Evolutionary conservation across 108 stramenopile species (phyloP).

Genomic region (Skeletonema potamos): DNA sequence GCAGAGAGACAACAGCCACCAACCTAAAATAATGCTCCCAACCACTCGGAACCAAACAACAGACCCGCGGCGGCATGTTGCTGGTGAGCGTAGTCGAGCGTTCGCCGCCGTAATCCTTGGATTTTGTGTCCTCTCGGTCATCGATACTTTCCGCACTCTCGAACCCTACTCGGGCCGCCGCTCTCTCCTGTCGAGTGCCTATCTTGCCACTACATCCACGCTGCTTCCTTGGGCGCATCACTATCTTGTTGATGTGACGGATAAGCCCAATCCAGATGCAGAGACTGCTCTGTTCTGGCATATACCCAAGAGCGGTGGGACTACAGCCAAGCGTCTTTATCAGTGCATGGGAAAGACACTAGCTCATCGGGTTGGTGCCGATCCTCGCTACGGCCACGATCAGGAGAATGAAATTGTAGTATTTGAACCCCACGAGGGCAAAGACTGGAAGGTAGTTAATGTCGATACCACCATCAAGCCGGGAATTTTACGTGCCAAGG

Average conservation of each 20-base stretch:
- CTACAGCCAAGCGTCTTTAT: conserved; percentile 44
- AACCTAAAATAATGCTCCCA: background rate
- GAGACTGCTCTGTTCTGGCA: conserved; percentile 49
- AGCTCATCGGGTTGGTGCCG: conserved; percentile 38
- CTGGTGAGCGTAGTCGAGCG: background rate
- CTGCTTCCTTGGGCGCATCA: conserved; percentile 45
- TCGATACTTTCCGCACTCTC: background rate
- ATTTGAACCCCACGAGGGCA: conserved; percentile 21
- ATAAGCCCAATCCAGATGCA: conserved; percentile 16
- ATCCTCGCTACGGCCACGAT: conserved; percentile 32
- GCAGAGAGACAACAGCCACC: background rate
- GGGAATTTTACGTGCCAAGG: conserved; percentile 39
- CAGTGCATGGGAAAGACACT: conserved; percentile 43
- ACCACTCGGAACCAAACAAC: background rate
- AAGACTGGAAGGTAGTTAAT: conserved; percentile 47
- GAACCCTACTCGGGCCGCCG: conserved; percentile 17
- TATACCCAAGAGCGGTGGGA: conserved; percentile 44
- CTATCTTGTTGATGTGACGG: conserved; percentile 31
- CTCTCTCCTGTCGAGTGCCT: conserved; percentile 28
- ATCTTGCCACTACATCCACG: conserved; percentile 31
- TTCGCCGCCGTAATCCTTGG: background rate
- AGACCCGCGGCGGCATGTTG: background rate
- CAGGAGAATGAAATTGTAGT: conserved; percentile 27
- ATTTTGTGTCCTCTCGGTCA: background rate
- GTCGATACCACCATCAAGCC: conserved; percentile 42